phyloP scores from a whole-genome alignment of 2,329 filamentous ascomycete genomes.

The Emericellopsis atlantica region DNA sequence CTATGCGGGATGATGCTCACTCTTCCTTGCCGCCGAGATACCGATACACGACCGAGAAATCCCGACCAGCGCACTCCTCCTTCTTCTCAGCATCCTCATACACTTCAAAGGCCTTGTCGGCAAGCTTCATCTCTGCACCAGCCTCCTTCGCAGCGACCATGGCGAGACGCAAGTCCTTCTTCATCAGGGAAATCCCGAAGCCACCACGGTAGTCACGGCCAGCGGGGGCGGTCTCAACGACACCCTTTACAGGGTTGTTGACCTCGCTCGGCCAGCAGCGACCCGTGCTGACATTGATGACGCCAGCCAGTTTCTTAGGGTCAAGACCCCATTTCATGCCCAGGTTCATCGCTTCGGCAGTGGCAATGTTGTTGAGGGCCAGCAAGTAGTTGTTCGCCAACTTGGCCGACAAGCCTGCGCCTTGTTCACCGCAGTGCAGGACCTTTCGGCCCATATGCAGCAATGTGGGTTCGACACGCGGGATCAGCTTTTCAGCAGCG shows the following conservation, averaged over 20 bases:
- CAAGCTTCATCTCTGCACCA: constrained; percentile 53
- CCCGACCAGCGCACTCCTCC: constrained; percentile 52
- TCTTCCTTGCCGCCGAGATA: constrained; percentile 47
- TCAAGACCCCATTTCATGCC: constrained; percentile 50
- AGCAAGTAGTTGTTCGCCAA: constrained; percentile 96
- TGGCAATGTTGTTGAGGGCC: constrained; percentile 78
- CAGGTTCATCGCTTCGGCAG: constrained; percentile 53
- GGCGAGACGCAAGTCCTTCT: constrained; percentile 64
- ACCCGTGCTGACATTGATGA: constrained; percentile 93
- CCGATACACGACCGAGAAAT: constrained; percentile 74
- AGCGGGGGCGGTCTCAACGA: constrained; percentile 65
- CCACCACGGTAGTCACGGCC: constrained; percentile 65
- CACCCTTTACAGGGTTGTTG: constrained; percentile 88
- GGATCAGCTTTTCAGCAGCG: constrained; percentile 44
- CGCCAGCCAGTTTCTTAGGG: constrained; percentile 55
- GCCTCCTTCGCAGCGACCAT: constrained; percentile 59
- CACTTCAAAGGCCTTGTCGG: constrained; percentile 47
- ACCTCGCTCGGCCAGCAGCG: constrained; percentile 90
- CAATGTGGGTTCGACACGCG: constrained; percentile 56
- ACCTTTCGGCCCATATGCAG: constrained; percentile 77
- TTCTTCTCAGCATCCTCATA: constrained; percentile 54
- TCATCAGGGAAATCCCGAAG: constrained; percentile 68
- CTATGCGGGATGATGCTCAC: not conserved
- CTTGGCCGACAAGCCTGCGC: constrained; percentile 80
- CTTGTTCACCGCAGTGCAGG: constrained; percentile 74